phyloP scores from a whole-genome alignment of 371 early-diverging fungal genomes.

The Mortierella sp. region DNA sequence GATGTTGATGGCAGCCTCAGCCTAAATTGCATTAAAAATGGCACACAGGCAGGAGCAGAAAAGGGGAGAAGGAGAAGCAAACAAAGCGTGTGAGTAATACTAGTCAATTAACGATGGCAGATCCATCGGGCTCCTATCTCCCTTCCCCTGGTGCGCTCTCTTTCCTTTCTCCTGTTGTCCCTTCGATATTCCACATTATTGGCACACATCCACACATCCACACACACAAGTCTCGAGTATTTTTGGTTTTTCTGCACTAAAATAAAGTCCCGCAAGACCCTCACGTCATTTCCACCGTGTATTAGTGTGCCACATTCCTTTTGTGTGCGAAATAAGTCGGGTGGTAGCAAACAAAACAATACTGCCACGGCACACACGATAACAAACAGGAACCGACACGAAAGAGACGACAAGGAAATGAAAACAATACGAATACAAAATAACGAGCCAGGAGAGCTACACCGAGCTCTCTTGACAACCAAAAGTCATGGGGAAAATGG shows the following conservation, averaged over 20 bases:
- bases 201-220: neutral
- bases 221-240: constrained; percentile 2
- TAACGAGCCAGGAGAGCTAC: neutral
- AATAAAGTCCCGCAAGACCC: constrained; percentile 13
- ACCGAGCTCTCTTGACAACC: neutral
- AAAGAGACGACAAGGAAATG: neutral
- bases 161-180: neutral
- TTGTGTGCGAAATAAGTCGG: neutral
- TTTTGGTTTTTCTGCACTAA: constrained; percentile 12
- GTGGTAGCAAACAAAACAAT: neutral
- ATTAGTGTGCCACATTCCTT: neutral
- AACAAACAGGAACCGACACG: neutral
- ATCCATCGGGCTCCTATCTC: neutral
- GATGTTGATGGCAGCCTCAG: constrained; percentile 17
- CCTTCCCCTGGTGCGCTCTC: neutral
- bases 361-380: neutral
- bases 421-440: neutral
- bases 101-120: neutral
- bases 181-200: neutral
- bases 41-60: neutral
- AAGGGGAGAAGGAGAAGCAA: neutral
- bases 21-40: constrained; percentile 20
- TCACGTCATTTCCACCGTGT: neutral
- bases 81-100: constrained; percentile 1
- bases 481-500: neutral